These are phyloP conservation scores for Ceratobasidium sp. DNA, from an alignment of 1,284 basidiomycete genomes.

Conservation along the genomic window DNA sequence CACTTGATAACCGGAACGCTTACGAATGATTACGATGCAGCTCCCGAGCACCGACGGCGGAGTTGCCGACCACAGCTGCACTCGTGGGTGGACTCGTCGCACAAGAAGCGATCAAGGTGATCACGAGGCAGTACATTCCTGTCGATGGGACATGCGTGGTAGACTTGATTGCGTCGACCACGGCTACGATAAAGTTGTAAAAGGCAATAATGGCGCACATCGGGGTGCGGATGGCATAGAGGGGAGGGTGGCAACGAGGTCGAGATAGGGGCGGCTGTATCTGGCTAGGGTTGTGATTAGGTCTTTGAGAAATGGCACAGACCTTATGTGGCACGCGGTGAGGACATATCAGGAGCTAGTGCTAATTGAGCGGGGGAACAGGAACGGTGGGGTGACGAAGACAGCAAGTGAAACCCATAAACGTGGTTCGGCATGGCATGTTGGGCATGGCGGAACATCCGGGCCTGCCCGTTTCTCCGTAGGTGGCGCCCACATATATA, in stretches of 20 bases:
- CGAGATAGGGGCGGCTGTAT: slow-evolving; percentile 32
- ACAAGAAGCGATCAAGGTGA: slow-evolving; percentile 98
- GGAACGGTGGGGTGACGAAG: slow-evolving; percentile 21
- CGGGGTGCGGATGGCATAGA: neutral
- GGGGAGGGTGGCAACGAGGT: slow-evolving; percentile 32
- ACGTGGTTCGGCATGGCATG: slow-evolving; percentile 8
- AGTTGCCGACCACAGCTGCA: slow-evolving; percentile 92
- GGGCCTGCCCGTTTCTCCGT: slow-evolving; percentile 37
- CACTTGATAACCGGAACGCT: slow-evolving; percentile 43
- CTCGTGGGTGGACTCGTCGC: slow-evolving; percentile 93
- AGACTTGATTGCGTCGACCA: slow-evolving; percentile 86
- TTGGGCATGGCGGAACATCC: neutral
- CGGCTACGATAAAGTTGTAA: slow-evolving; percentile 62
- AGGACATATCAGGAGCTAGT: slow-evolving; percentile 26
- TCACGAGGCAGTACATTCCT: slow-evolving; percentile 95
- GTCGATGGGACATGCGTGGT: slow-evolving; percentile 87
- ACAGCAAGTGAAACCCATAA: slow-evolving; percentile 23
- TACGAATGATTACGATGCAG: slow-evolving; percentile 55
- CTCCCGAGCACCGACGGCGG: slow-evolving; percentile 82
- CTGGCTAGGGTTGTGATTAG: slow-evolving; percentile 26
- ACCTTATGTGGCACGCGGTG: slow-evolving; percentile 12
- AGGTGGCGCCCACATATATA: slow-evolving; percentile 23
- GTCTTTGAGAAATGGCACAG: slow-evolving; percentile 26
- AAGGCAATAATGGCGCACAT: slow-evolving; percentile 24
- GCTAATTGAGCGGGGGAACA: slow-evolving; percentile 29